Evolutionary conservation across 176 grass and related monocot genomes (phyloP).

Genomic region (Aegilops tauschii): DNA sequence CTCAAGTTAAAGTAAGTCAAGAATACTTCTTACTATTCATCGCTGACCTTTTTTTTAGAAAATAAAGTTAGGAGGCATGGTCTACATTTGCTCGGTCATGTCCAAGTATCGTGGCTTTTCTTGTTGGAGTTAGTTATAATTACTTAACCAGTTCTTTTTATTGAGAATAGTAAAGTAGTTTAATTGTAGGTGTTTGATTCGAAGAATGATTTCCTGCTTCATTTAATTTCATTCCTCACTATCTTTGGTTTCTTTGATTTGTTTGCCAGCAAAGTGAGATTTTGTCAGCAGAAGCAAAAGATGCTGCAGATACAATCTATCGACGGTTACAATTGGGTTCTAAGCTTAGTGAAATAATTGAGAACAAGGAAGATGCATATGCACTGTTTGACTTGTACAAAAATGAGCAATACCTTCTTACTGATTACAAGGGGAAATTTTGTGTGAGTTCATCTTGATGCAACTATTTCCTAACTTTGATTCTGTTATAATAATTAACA

Average conservation of each 20-base stretch:
- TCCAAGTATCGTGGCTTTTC: neutral
- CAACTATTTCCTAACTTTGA: conserved; percentile 4
- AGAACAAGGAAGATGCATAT: conserved; percentile 72
- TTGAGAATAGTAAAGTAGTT: neutral
- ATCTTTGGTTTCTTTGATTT: neutral
- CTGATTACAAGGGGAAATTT: conserved; percentile 58
- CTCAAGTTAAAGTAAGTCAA: conserved; percentile 53
- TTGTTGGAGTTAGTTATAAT: neutral
- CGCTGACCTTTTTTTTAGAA: neutral
- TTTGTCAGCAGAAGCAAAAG: conserved; percentile 87
- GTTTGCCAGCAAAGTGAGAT: conserved; percentile 42
- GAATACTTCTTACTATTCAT: neutral
- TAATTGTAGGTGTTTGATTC: neutral
- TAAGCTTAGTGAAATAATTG: conserved; percentile 79
- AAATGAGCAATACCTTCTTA: conserved; percentile 82
- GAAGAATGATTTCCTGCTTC: neutral
- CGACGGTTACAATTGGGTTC: conserved; percentile 65
- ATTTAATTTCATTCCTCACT: conserved; percentile 17
- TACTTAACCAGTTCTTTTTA: neutral
- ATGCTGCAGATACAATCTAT: conserved; percentile 70
- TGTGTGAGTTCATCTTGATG: conserved; percentile 62
- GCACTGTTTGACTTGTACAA: conserved; percentile 85
- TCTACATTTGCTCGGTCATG: neutral
- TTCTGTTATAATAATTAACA: neutral
- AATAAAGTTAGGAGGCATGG: neutral